phyloP scores from a whole-genome alignment of 345 rosid genomes.

The Salix udensis region DNA sequence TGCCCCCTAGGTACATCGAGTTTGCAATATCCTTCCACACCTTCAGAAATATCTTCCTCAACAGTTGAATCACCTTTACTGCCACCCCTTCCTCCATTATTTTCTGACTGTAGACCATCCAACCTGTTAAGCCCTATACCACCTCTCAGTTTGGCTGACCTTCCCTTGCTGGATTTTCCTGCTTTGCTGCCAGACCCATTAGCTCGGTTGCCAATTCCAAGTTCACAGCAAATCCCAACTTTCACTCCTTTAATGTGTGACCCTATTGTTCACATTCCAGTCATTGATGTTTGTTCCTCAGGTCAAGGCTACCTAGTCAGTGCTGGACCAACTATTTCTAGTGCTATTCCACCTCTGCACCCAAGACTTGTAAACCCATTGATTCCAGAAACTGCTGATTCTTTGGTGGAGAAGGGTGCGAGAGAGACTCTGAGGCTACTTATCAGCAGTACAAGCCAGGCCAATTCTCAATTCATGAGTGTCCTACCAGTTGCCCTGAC shows the following conservation, averaged over 20 bases:
- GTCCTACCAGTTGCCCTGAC: conserved; percentile 45
- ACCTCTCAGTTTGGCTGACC: conserved; percentile 43
- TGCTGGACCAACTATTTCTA: conserved; percentile 63
- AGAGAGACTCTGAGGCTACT: conserved; percentile 87
- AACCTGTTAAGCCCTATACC: conserved; percentile 45
- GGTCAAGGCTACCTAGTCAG: conserved; percentile 94
- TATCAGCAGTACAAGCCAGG: conserved; percentile 56
- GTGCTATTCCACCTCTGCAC: conserved; percentile 61
- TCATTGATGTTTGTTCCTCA: conserved; percentile 84
- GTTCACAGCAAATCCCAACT: conserved; percentile 63
- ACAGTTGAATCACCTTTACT: conserved; percentile 49
- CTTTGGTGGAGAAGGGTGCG: conserved; percentile 77
- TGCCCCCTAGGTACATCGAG: conserved; percentile 65
- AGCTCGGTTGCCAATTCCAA: conserved; percentile 47
- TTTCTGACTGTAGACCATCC: conserved; percentile 50
- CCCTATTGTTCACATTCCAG: conserved; percentile 86
- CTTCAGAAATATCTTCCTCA: conserved; percentile 37
- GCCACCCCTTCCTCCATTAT: conserved; percentile 61
- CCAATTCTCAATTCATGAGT: conserved; percentile 45
- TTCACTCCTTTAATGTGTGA: conserved; percentile 89
- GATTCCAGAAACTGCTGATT: conserved; percentile 55
- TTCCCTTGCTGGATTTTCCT: conserved; percentile 32
- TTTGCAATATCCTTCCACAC: conserved; percentile 33
- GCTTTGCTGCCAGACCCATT: conserved; percentile 53
- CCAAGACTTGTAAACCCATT: conserved; percentile 50